These are phyloP conservation scores for Lodderomyces orthopsilosis DNA, from an alignment of 1,139 yeast species.

Conservation along the genomic window DNA sequence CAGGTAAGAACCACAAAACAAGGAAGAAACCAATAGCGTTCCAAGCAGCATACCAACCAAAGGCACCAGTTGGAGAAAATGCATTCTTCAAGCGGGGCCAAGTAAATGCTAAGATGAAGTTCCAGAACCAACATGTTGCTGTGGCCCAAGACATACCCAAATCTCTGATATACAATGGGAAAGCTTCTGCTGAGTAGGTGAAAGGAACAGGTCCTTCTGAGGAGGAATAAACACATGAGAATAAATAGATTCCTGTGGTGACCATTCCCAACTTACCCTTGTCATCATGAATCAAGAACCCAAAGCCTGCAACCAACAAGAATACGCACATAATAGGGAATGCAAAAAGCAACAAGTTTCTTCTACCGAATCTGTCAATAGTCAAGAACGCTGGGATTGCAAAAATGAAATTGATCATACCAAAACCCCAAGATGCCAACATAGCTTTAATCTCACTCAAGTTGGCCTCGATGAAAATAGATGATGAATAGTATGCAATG, in stretches of 20 bases:
- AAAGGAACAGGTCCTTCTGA: slow-evolving; percentile 93
- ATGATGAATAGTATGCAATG: slow-evolving; percentile 76
- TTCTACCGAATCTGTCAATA: slow-evolving; percentile 77
- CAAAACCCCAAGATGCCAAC: slow-evolving; percentile 84
- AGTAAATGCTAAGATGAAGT: slow-evolving; percentile 70
- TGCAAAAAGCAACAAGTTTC: slow-evolving; percentile 65
- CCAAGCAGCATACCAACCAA: slow-evolving; percentile 89
- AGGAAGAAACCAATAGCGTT: slow-evolving; percentile 70
- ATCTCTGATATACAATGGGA: slow-evolving; percentile 81
- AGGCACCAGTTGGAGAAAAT: slow-evolving; percentile 79
- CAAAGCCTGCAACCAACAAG: slow-evolving; percentile 70
- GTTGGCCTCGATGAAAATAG: slow-evolving; percentile 68
- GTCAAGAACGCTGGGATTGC: slow-evolving; percentile 84
- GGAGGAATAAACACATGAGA: slow-evolving; percentile 71
- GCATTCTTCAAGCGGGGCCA: slow-evolving; percentile 69
- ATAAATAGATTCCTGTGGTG: slow-evolving; percentile 75
- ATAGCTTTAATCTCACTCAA: slow-evolving; percentile 61
- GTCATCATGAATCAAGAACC: slow-evolving; percentile 59
- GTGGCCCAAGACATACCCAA: slow-evolving; percentile 85
- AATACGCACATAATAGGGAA: slow-evolving; percentile 74
- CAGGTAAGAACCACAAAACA: slow-evolving; percentile 66
- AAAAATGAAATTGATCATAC: slow-evolving; percentile 74
- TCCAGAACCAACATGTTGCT: slow-evolving; percentile 84
- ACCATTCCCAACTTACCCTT: slow-evolving; percentile 45
- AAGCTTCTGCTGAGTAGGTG: slow-evolving; percentile 81